phyloP scores from a whole-genome alignment of 2,329 filamentous ascomycete species.

The Arthrobotrys sinensis region DNA sequence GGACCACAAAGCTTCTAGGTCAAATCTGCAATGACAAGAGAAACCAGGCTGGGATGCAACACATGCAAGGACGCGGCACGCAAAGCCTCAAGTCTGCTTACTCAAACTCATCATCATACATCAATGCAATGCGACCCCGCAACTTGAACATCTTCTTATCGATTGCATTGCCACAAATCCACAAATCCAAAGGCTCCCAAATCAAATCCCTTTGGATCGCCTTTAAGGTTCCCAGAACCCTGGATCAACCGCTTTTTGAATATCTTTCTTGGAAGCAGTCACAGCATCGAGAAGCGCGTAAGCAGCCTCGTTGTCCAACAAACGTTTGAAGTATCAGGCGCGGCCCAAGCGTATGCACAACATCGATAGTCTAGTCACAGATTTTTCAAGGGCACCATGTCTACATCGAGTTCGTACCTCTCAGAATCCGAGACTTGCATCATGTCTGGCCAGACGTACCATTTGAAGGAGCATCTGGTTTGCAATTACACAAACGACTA shows the following conservation, averaged over 20 bases:
- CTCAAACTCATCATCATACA: slow-evolving; percentile 4
- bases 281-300: background rate
- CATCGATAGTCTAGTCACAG: background rate
- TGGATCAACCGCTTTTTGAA: background rate
- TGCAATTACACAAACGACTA: slow-evolving; percentile 13
- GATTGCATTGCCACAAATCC: slow-evolving; percentile 10
- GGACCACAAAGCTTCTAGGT: background rate
- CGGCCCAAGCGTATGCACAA: slow-evolving; percentile 23
- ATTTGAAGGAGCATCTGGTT: slow-evolving; percentile 5
- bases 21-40: background rate
- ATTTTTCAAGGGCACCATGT: background rate
- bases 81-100: background rate
- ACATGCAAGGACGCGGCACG: background rate
- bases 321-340: background rate
- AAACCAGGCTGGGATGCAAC: background rate
- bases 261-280: background rate
- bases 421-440: background rate
- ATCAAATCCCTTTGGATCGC: slow-evolving; percentile 8
- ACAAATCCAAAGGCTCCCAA: slow-evolving; percentile 3
- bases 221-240: background rate
- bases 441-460: background rate
- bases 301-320: slow-evolving; percentile 1
- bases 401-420: background rate
- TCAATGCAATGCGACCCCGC: slow-evolving; percentile 11
- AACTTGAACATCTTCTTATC: slow-evolving; percentile 4